Conservation (phyloP, 805 yeast genomes). For the Kuraishia hungarica region DNA sequence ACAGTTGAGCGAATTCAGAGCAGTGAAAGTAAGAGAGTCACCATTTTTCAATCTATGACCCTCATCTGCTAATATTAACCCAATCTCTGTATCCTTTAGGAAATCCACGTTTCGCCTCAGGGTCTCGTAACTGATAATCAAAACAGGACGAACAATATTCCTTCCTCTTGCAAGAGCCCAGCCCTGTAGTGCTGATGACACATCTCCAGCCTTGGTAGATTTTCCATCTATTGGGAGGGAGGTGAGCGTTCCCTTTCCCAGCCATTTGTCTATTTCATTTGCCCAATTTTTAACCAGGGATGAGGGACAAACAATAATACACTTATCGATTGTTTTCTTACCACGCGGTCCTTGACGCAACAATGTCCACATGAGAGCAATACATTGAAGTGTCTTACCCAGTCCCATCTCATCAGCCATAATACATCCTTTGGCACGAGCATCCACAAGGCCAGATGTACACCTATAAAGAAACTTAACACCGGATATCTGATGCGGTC, state of each 20-base stretch:
- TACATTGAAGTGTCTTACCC: conserved; percentile 86
- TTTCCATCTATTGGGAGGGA: conserved; percentile 93
- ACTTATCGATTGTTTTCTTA: conserved; percentile 74
- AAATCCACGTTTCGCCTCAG: conserved; percentile 76
- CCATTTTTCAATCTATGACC: conserved; percentile 83
- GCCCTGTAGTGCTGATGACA: conserved; percentile 56
- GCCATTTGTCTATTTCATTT: conserved; percentile 89
- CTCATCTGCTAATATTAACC: conserved; percentile 79
- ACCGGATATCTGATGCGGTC: conserved; percentile 97
- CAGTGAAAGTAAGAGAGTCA: conserved; percentile 84
- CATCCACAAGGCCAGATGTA: conserved; percentile 77
- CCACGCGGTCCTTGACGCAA: conserved; percentile 84
- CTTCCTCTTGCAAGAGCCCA: conserved; percentile 91
- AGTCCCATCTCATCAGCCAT: conserved; percentile 99
- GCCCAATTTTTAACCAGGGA: conserved; percentile 96
- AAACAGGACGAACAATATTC: conserved; percentile 83
- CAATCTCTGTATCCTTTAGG: conserved; percentile 70
- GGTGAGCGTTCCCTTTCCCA: conserved; percentile 83
- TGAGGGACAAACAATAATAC: conserved; percentile 92
- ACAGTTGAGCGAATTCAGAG: conserved; percentile 76
- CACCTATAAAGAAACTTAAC: conserved; percentile 86
- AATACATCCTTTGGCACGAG: conserved; percentile 87
- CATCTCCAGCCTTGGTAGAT: conserved; percentile 59
- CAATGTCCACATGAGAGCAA: conserved; percentile 87
- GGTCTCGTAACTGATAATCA: conserved; percentile 92